A percentile compares a stretch with the other conserved stretches of the same genome.
Evolutionary conservation across 495 filamentous ascomycete genomes (phyloP).

Genomic region (Aspergillus cavernicola): DNA sequence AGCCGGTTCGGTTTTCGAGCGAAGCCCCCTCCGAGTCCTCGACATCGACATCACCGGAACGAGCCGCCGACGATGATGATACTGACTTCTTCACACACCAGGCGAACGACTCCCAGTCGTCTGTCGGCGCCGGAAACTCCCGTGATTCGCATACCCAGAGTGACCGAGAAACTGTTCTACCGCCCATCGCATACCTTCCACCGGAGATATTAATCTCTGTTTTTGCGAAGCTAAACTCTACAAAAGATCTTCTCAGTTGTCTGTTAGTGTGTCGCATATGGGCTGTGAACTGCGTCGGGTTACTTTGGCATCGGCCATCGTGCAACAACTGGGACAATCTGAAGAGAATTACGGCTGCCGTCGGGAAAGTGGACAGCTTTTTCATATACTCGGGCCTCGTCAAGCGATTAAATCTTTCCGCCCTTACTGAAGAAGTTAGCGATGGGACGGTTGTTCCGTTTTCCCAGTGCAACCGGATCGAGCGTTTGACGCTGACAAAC

Average conservation of each 20-base stretch:
- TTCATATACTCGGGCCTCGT: conserved; percentile 86
- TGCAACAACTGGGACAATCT: conserved; percentile 83
- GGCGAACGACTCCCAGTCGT: conserved; percentile 86
- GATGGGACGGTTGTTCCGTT: conserved; percentile 87
- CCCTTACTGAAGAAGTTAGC: conserved; percentile 70
- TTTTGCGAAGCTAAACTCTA: conserved; percentile 75
- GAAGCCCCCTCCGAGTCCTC: conserved; percentile 58
- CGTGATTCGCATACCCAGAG: conserved; percentile 63
- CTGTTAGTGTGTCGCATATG: conserved; percentile 92
- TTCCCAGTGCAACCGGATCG: conserved; percentile 80
- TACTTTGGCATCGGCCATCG: conserved; percentile 90
- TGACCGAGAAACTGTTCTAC: conserved; percentile 51
- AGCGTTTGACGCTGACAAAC: conserved; percentile 89
- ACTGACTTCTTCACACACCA: conserved; percentile 85
- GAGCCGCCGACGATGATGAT: conserved; percentile 84
- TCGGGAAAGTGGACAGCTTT: conserved; percentile 63
- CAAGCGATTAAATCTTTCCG: conserved; percentile 83
- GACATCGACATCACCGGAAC: conserved; percentile 79
- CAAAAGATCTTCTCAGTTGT: conserved; percentile 74
- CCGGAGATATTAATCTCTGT: conserved; percentile 92
- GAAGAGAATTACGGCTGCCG: conserved; percentile 69
- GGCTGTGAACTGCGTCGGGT: conserved; percentile 87
- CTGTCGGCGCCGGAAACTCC: conserved; percentile 72
- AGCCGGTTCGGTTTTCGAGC: conserved; percentile 41
- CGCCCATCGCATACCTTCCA: conserved; percentile 79